Conservation (phyloP, 257 asterid species). For the Anisodus acutangulus region DNA sequence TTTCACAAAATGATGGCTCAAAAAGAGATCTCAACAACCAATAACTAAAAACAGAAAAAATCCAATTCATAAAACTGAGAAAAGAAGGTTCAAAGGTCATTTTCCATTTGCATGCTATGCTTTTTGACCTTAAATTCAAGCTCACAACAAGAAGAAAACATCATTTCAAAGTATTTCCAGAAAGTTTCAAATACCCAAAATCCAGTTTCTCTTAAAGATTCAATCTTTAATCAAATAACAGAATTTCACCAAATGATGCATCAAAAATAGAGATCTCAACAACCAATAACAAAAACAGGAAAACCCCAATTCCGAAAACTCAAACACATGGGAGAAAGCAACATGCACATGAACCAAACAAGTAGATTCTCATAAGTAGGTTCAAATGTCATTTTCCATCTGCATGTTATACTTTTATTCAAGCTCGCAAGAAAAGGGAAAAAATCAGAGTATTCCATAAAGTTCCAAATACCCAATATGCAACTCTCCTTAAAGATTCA, state of each 20-base stretch:
- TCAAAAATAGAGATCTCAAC: neutral
- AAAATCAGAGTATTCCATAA: neutral
- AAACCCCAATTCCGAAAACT: neutral
- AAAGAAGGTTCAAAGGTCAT: neutral
- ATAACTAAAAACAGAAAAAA: too few relatives aligned
- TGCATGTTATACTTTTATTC: too few relatives aligned
- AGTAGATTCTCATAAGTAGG: neutral
- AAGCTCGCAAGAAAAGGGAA: too few relatives aligned
- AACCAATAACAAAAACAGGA: neutral
- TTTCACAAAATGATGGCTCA: too few relatives aligned
- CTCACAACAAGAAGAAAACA: neutral
- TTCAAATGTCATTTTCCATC: too few relatives aligned
- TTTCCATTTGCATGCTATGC: neutral
- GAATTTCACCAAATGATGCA: neutral
- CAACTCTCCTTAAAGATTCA: too few relatives aligned
- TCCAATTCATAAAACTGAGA: neutral
- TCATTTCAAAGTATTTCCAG: too few relatives aligned
- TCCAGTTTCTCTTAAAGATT: neutral
- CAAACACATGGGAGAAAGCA: neutral
- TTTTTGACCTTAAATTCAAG: neutral
- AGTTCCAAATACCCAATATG: too few relatives aligned
- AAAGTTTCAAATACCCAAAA: neutral
- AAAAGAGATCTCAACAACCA: neutral
- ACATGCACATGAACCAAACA: neutral
- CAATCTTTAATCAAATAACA: neutral